These are phyloP conservation scores for Mycena sanguinolenta DNA, from an alignment of 768 basidiomycete species.

Conservation along the genomic window DNA sequence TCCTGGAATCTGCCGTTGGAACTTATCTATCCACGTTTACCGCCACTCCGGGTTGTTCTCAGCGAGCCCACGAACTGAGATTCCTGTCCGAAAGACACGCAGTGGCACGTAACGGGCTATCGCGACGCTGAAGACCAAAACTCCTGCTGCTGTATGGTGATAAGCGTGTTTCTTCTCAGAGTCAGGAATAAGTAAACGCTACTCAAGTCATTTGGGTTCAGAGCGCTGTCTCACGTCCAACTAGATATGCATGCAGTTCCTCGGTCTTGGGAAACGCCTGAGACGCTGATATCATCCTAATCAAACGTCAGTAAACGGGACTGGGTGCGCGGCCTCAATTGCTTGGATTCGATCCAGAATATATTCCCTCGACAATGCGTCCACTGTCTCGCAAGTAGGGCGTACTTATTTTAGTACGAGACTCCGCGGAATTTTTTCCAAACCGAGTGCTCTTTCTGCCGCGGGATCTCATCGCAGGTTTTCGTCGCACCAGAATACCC, in stretches of 20 bases:
- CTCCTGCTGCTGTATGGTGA: conserved; percentile 23
- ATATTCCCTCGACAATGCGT: background rate
- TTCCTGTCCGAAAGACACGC: conserved; percentile 9
- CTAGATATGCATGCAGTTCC: background rate
- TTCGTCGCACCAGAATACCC: background rate
- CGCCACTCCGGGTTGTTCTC: background rate
- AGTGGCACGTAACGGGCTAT: conserved; percentile 17
- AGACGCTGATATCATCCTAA: background rate
- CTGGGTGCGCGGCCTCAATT: background rate
- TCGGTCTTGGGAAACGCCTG: conserved; percentile 6
- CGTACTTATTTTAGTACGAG: background rate
- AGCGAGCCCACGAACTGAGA: background rate
- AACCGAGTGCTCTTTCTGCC: background rate
- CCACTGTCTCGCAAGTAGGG: background rate
- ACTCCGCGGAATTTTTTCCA: background rate
- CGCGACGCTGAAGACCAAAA: background rate
- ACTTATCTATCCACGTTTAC: conserved; percentile 7
- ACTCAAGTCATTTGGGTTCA: background rate
- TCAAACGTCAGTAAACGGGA: too few species aligned
- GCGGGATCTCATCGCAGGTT: background rate
- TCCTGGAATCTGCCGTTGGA: conserved; percentile 5
- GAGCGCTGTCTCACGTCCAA: conserved; percentile 14
- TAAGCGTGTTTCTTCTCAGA: conserved; percentile 28
- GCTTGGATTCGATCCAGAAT: background rate
- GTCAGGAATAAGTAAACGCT: background rate